Percentiles rank a stretch among this genome's conserved stretches.
These are phyloP conservation scores for Candida tibetensis DNA, from an alignment of 805 yeast species.

Conservation along the genomic window DNA sequence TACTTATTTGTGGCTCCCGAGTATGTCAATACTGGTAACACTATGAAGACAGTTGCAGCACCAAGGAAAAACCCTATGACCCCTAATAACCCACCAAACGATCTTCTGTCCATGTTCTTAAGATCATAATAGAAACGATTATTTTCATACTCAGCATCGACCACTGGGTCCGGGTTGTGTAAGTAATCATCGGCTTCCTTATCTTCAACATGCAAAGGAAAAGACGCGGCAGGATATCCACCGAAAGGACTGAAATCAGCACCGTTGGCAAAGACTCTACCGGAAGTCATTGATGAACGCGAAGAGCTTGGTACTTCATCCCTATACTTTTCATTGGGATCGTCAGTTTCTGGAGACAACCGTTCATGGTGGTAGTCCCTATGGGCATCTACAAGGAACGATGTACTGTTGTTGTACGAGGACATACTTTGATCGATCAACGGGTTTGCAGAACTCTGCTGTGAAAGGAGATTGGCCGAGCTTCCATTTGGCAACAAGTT, in stretches of 20 bases:
- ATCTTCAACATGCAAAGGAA: constrained; percentile 88
- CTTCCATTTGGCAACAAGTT: constrained; percentile 26
- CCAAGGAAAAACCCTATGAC: constrained; percentile 57
- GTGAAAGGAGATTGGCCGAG: constrained; percentile 4
- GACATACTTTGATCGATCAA: constrained; percentile 1
- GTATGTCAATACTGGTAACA: constrained; percentile 81
- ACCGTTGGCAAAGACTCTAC: constrained; percentile 43
- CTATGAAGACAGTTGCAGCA: constrained; percentile 64
- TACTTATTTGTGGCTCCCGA: constrained; percentile 54
- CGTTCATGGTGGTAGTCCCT: background rate
- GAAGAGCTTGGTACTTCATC: constrained; percentile 19
- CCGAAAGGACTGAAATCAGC: constrained; percentile 86
- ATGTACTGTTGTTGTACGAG: constrained; percentile 7
- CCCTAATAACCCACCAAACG: constrained; percentile 62
- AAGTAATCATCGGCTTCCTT: constrained; percentile 93
- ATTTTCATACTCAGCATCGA: constrained; percentile 81
- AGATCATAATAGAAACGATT: constrained; percentile 63
- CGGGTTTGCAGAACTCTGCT: constrained; percentile 5
- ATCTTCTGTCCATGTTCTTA: constrained; percentile 61
- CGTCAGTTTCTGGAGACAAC: background rate
- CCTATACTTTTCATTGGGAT: constrained; percentile 3
- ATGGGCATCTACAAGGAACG: constrained; percentile 2
- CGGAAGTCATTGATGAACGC: constrained; percentile 17
- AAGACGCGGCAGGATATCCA: constrained; percentile 90
- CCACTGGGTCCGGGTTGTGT: constrained; percentile 94